Evolutionary conservation across 257 asterid genomes (phyloP).

Genomic region (Penstemon davidsonii): DNA sequence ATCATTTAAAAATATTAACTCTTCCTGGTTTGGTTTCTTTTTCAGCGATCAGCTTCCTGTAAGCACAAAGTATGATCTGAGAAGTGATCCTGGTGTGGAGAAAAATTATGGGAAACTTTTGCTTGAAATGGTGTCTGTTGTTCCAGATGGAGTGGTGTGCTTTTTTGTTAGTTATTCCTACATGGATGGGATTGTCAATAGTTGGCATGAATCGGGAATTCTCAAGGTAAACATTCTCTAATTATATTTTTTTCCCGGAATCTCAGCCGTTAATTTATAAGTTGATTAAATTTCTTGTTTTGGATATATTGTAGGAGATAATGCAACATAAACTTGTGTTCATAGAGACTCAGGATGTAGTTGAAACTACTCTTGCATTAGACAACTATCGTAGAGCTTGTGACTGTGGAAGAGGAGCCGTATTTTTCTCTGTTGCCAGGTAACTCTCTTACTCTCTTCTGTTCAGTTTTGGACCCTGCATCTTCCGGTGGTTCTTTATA

Average conservation of each 20-base stretch:
- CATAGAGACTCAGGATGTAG: constrained; percentile 98
- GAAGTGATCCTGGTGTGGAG: constrained; percentile 99
- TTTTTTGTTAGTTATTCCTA: constrained; percentile 96
- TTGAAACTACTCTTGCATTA: constrained; percentile 94
- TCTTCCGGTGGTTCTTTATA: not conserved
- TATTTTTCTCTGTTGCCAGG: constrained; percentile 99
- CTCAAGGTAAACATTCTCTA: constrained; percentile 55
- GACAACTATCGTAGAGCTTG: constrained; percentile 98
- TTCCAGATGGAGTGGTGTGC: constrained; percentile 97
- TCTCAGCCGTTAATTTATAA: not conserved
- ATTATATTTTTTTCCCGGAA: not conserved
- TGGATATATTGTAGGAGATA: constrained; percentile 70
- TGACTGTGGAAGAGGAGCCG: constrained; percentile 99
- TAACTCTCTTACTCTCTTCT: constrained; percentile 29
- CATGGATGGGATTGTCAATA: constrained; percentile 97
- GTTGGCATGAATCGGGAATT: constrained; percentile 98
- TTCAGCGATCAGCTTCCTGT: constrained; percentile 98
- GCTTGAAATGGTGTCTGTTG: constrained; percentile 94
- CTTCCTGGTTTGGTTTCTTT: constrained; percentile 13
- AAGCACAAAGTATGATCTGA: constrained; percentile 90
- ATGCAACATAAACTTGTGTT: constrained; percentile 98
- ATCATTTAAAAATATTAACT: constrained; percentile 18
- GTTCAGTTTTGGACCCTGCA: constrained; percentile 17
- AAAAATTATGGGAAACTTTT: constrained; percentile 94
- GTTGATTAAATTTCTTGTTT: constrained; percentile 4